Evolutionary conservation across 2,329 filamentous ascomycete species (phyloP).

Genomic region (Magnaporthiopsis incrustans): DNA sequence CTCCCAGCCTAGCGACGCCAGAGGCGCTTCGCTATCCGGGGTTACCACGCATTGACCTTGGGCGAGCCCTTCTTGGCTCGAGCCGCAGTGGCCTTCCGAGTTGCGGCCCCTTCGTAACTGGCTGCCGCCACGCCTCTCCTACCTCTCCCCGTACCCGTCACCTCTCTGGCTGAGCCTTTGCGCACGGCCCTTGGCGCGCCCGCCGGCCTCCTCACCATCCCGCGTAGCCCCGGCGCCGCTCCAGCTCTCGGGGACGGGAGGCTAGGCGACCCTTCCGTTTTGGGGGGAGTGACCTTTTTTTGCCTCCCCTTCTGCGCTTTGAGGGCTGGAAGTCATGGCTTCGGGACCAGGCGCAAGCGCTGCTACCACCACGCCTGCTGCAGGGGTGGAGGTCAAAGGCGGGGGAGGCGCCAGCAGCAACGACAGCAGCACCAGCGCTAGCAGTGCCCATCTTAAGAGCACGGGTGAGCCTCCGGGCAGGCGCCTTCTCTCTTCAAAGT

Average conservation of each 20-base stretch:
- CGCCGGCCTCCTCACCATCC: neutral
- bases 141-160: no score
- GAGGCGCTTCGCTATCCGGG: neutral
- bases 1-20: neutral
- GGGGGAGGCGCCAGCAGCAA: neutral
- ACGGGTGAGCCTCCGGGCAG: neutral
- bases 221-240: neutral
- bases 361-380: neutral
- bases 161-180: neutral
- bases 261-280: neutral
- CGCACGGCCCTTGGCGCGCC: neutral
- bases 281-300: no score
- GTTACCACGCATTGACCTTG: neutral
- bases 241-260: neutral
- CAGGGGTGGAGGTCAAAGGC: neutral
- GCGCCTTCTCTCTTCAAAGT: neutral
- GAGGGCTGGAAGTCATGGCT: neutral
- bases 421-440: neutral
- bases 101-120: no score
- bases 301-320: neutral
- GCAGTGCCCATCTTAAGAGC: conserved; percentile 1
- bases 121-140: no score
- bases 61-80: neutral
- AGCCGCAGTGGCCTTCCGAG: neutral
- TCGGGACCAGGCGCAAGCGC: neutral